Evolutionary conservation across 225 moss, liverwort and hornwort genomes (phyloP), one percentile per base, ranked within the genome.

Genomic region (Bryoerythrophyllum caledonicum): DNA sequence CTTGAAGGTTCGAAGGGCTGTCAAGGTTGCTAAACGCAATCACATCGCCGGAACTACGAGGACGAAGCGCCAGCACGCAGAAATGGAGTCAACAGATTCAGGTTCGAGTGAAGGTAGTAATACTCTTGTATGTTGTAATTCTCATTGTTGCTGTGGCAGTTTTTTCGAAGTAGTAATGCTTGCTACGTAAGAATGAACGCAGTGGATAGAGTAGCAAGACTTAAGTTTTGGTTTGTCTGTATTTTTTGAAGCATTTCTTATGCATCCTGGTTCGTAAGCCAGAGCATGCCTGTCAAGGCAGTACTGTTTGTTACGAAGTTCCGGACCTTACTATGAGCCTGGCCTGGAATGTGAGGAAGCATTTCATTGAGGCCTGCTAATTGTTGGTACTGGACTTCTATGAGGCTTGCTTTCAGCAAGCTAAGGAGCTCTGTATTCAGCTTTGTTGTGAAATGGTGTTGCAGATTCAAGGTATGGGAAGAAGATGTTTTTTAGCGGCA

Each of bases 1-100:
- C 65, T 82, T 94, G 88, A 91, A 90, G 89, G 92, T 92, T 69
- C 83, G 96, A 62, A 94, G 92, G 84, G 92, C 88, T 68, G 90
- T 90, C 53, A 96, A 94, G 81, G 92, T 92, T 79, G 90, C 87
- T 3, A 97, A 94, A 73, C 92, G 94, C 27, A 91, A 83, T 69
- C 90, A 91, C 79, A 88, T 91, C 58, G 87, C 88, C 23, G 92
- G 81, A 61, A 72, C 72, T 60, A 83, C 89, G 35, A 84, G 93
- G 72, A 51, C 86, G 75, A 97, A 97, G 77, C 91, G 96, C 41
- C 93, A 93, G 46, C 94, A 91, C 73, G 83, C 92, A 28, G 96
- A 97, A 34, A 89, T 94, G 84, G 92, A 97, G 16, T 87, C 87
- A 41, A 85, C 88, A 72, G 96, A 97, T 84, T 88, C 94, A 57